Conservation (phyloP, 2,329 filamentous ascomycete genomes). For the Fusarium mexicanum region DNA sequence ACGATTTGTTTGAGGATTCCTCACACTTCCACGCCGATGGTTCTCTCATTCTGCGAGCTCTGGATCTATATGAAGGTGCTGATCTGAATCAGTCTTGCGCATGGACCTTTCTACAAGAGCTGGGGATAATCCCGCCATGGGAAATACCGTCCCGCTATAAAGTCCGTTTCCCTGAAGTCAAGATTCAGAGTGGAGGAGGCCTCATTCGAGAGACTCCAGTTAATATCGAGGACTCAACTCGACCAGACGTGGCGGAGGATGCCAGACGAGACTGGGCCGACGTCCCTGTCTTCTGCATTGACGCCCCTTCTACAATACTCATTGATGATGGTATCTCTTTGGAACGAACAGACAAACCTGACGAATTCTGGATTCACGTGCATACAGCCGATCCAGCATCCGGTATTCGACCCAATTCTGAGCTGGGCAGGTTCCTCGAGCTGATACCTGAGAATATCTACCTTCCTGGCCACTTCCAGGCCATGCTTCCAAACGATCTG, state of each 20-base stretch:
- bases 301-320: conserved; percentile 71
- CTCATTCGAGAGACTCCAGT: conserved; percentile 50
- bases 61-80: conserved; percentile 66
- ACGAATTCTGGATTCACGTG: conserved; percentile 78
- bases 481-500: conserved; percentile 63
- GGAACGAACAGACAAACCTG: conserved; percentile 61
- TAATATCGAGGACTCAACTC: conserved; percentile 47
- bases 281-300: conserved; percentile 77
- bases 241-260: conserved; percentile 57
- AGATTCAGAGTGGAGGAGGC: conserved; percentile 54
- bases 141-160: conserved; percentile 74
- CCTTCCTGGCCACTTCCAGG: conserved; percentile 64
- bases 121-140: conserved; percentile 76
- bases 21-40: conserved; percentile 70
- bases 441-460: conserved; percentile 69
- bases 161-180: conserved; percentile 61
- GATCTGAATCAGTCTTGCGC: conserved; percentile 54
- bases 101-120: conserved; percentile 78
- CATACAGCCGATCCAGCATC: conserved; percentile 84
- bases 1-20: conserved; percentile 60
- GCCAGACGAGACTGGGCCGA: conserved; percentile 67
- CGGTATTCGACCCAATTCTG: conserved; percentile 67
- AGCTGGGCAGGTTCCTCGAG: conserved; percentile 69
- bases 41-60: conserved; percentile 69
- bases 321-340: conserved; percentile 85